These are phyloP conservation scores for Exophiala sp. DNA, from an alignment of 2,329 filamentous ascomycete species.

Conservation along the genomic window DNA sequence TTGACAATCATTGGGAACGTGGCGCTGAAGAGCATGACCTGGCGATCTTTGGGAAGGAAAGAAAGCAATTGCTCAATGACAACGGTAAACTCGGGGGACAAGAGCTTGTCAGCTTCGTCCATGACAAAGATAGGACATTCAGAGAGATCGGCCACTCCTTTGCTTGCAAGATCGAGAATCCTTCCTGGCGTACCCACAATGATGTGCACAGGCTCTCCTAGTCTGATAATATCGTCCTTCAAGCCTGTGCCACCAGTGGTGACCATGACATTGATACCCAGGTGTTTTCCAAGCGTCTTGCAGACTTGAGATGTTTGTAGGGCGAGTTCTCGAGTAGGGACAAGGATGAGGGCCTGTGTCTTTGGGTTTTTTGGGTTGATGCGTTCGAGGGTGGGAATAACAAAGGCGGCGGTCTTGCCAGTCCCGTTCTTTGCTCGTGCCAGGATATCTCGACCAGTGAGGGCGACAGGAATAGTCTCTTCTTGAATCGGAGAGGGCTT, in stretches of 20 bases:
- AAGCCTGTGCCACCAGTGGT: slow-evolving; percentile 93
- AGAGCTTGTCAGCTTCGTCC: slow-evolving; percentile 97
- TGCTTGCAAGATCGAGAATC: slow-evolving; percentile 92
- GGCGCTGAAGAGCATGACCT: slow-evolving; percentile 98
- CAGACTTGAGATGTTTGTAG: slow-evolving; percentile 98
- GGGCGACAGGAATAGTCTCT: slow-evolving; percentile 93
- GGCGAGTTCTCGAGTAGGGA: slow-evolving; percentile 92
- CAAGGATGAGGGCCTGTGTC: slow-evolving; percentile 91
- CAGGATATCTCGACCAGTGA: slow-evolving; percentile 90
- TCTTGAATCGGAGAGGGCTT: slow-evolving; percentile 99
- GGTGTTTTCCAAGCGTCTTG: slow-evolving; percentile 95
- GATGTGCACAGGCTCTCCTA: slow-evolving; percentile 92
- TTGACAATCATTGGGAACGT: slow-evolving; percentile 97
- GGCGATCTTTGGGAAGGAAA: slow-evolving; percentile 93
- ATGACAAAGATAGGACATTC: slow-evolving; percentile 98
- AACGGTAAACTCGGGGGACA: slow-evolving; percentile 93
- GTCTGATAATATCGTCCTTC: slow-evolving; percentile 91
- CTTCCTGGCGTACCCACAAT: slow-evolving; percentile 94
- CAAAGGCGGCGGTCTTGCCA: slow-evolving; percentile 95
- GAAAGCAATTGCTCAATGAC: slow-evolving; percentile 93
- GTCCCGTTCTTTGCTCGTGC: slow-evolving; percentile 98
- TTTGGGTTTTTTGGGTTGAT: slow-evolving; percentile 96
- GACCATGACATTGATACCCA: slow-evolving; percentile 98
- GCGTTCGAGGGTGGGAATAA: slow-evolving; percentile 89
- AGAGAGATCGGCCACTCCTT: slow-evolving; percentile 91